These are phyloP conservation scores for Solanum raphanifolium DNA, from an alignment of 257 asterid genomes.

Conservation along the genomic window DNA sequence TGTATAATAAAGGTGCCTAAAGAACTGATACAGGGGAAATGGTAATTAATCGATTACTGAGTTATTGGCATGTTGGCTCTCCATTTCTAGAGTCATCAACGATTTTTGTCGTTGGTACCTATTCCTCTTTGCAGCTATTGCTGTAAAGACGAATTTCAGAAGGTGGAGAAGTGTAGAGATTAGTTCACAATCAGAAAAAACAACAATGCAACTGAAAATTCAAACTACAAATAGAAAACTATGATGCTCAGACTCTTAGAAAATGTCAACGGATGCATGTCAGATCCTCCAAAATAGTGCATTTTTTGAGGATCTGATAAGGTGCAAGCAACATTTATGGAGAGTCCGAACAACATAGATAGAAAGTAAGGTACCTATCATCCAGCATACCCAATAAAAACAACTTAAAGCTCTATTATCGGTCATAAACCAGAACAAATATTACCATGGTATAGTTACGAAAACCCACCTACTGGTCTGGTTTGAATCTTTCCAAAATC, in stretches of 20 bases:
- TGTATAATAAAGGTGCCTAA: too few species aligned
- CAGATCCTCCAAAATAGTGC: neutral
- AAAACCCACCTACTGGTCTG: neutral
- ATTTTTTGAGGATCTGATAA: neutral
- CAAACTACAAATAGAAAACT: neutral
- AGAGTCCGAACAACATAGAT: neutral
- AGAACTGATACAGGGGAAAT: too few species aligned
- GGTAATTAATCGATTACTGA: neutral
- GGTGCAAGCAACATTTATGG: neutral
- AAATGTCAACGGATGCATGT: neutral
- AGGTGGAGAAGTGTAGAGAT: neutral
- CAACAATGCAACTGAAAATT: neutral
- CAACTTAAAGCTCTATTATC: neutral
- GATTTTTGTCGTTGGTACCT: slow-evolving; percentile 83
- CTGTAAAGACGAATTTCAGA: slow-evolving; percentile 17
- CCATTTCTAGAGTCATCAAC: slow-evolving; percentile 84
- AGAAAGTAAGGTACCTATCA: neutral
- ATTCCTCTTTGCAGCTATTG: slow-evolving; percentile 86
- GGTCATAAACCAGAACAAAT: neutral
- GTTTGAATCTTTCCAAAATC: neutral
- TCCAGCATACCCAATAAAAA: neutral
- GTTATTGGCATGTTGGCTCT: slow-evolving; percentile 75
- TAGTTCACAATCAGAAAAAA: neutral
- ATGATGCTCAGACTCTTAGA: neutral
- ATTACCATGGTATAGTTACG: neutral